Evolutionary conservation across 2,329 filamentous ascomycete genomes (phyloP), one percentile per base, ranked within the genome.

Genomic region (Alternaria metachromatica): DNA sequence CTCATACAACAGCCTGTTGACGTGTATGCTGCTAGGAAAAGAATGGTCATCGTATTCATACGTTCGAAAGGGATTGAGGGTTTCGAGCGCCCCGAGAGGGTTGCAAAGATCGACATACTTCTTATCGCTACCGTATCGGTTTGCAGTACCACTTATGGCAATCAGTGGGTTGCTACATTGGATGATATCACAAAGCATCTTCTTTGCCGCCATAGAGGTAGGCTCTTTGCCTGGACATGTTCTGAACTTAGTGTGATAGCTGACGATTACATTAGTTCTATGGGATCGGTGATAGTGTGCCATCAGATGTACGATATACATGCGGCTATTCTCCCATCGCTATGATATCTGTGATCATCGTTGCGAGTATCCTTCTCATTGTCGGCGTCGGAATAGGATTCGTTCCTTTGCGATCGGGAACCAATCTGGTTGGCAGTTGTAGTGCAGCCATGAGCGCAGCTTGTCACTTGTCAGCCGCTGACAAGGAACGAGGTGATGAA

Each of bases 31-130:
- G 0, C 69, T 83, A 0, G 82, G 80, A 1, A 71, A 76, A 9
- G 87, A 88, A 72, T 88, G 82, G 72, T 80, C 76, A 37, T 64
- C 69, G 0, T 86, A 82, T 72, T 76, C 80, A 5, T 33, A 63
- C 0, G 13, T 67, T 0, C 65, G 70, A 2, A 82, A 69, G 61
- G 60, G 69, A 0, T 72, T 84, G 0, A 78, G 81, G 3, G 80
- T 83, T 2, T 81, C 78, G 3, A 48, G 26, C 7, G 64, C 66
- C 1, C 79, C 80, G 0, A 57, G 56, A 3, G 79, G 75, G 6
- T 41, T 64, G 6, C 82, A 84, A 46, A 73, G 81, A 10, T 68
- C 60, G 1, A 81, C 78, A 1, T 82, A 83, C 57, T 83, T 80
- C 57, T 72, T 83, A 0, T 76, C 79, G 50, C 66, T 83, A 8